Evolutionary conservation across 768 basidiomycete species (phyloP).

Genomic region (Chlorophyllum brunneum): DNA sequence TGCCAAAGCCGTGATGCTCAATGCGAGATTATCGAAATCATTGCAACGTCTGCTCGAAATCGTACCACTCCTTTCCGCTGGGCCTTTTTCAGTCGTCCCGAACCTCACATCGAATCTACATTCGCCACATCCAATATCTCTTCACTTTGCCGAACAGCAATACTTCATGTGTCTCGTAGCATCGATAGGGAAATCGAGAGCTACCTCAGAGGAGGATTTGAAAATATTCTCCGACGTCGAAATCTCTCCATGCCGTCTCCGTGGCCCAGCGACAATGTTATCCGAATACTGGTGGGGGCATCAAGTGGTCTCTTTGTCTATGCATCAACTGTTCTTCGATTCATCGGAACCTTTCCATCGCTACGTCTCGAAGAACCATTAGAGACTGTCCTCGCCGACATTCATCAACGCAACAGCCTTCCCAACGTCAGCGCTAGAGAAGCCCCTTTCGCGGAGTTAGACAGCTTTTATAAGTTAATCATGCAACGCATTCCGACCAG

Average conservation of each 20-base stretch:
- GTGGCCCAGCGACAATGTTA: slow-evolving; percentile 14
- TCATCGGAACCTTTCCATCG: slow-evolving; percentile 16
- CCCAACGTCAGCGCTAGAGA: neutral
- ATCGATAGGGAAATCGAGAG: slow-evolving; percentile 1
- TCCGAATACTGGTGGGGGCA: slow-evolving; percentile 16
- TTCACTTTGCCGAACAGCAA: neutral
- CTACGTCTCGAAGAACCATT: neutral
- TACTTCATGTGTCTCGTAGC: neutral
- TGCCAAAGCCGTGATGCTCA: neutral
- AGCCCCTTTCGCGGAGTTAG: slow-evolving; percentile 9
- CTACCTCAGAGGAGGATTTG: slow-evolving; percentile 4
- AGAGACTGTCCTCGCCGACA: neutral
- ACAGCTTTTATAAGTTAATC: slow-evolving; percentile 15
- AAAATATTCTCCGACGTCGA: slow-evolving; percentile 2
- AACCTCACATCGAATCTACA: neutral
- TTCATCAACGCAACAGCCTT: neutral
- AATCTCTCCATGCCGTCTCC: neutral
- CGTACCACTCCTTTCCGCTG: neutral
- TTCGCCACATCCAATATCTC: neutral
- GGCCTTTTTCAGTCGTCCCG: slow-evolving; percentile 2
- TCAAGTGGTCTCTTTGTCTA: slow-evolving; percentile 24
- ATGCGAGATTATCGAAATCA: slow-evolving; percentile 2
- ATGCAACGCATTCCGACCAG: neutral
- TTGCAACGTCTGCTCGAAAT: neutral
- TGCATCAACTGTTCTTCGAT: slow-evolving; percentile 23